Base-by-base conservation (phyloP, 2,329 filamentous ascomycete genomes). In the Lojkania enalia region DNA sequence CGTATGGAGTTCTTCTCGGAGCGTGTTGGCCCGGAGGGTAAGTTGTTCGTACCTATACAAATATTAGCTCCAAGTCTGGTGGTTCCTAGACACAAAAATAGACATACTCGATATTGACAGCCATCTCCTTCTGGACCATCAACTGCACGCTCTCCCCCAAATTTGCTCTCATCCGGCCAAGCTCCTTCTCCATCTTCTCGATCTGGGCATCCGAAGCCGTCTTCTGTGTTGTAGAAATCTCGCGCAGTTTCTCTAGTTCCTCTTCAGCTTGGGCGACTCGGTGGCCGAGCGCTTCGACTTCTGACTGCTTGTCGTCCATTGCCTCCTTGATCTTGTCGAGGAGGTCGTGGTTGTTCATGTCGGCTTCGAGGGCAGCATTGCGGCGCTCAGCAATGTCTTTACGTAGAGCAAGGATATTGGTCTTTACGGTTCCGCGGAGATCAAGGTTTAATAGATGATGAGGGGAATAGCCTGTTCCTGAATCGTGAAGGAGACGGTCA, bases 101-200 rank as follows among this genome's bases (percentile, higher is more conserved):
- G 6, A 79, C 86, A 66, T 76, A 92, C 87, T 97, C 91, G 58
- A 97, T 94, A 49, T 92, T 95, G 11, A 90, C 94, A 60, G 91
- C 95, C 82, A 97, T 96, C 75, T 97, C 91, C 43, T 89, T 80
- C 71, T 96, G 92, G 69, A 96, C 90, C 81, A 96, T 86, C 36
- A 95, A 72, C 71, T 96, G 89, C 41, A 96, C 87, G 23, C 85
- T 90, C 69, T 96, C 92, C 2, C 83, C 86, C 20, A 96, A 76
- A 9, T 86, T 86, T 2, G 86, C 82, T 31, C 91, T 82, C 89
- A 97, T 95, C 67, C 90, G 89, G 35, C 88, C 87, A n/a, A 99
- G 76, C 69, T 99, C 91, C 71, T 96, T 96, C 73, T 99, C 94
- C 86, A 96, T 95, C 76, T 94, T 94, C 72, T 99, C 94, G 60